Conservation (phyloP, 2,329 filamentous ascomycete species). For the Arthrobotrys entomopaga region DNA sequence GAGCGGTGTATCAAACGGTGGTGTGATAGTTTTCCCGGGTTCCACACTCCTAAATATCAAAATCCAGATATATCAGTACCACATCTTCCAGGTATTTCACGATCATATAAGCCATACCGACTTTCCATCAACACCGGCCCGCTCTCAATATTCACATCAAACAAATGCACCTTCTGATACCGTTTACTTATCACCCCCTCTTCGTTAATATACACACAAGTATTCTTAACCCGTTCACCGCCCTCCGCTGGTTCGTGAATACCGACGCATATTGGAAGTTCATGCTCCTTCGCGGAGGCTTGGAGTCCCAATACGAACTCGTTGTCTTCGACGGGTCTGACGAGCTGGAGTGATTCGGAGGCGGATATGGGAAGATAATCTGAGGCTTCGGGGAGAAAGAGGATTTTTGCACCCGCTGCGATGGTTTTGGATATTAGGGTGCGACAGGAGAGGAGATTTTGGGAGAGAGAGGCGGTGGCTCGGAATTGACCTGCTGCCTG, state of each 20-base stretch:
- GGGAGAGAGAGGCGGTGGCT: conserved; percentile 78
- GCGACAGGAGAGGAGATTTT: conserved; percentile 83
- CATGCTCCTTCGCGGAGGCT: conserved; percentile 71
- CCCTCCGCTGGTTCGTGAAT: conserved; percentile 77
- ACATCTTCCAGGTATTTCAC: too few relatives aligned
- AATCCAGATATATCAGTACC: conserved; percentile 20
- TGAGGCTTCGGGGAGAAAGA: conserved; percentile 91
- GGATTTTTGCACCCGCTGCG: conserved; percentile 79
- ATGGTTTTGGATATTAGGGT: conserved; percentile 77
- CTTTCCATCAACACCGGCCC: conserved; percentile 73
- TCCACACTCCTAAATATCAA: conserved; percentile 69
- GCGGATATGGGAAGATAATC: conserved; percentile 83
- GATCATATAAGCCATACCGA: conserved; percentile 60
- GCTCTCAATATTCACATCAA: conserved; percentile 74
- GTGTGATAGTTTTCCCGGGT: conserved; percentile 71
- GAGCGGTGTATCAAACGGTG: conserved; percentile 77
- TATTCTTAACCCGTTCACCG: conserved; percentile 70
- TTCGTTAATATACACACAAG: conserved; percentile 73
- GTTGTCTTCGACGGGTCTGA: conserved; percentile 72
- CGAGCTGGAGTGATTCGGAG: conserved; percentile 76
- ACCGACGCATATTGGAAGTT: conserved; percentile 82
- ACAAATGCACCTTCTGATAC: conserved; percentile 92
- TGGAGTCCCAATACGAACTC: conserved; percentile 81
- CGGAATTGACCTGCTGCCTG: conserved; percentile 76
- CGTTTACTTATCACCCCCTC: conserved; percentile 69